Percentiles rank a stretch among this genome's conserved stretches.
Conservation (phyloP, 495 filamentous ascomycete genomes). For the Entonaema liquescens region DNA sequence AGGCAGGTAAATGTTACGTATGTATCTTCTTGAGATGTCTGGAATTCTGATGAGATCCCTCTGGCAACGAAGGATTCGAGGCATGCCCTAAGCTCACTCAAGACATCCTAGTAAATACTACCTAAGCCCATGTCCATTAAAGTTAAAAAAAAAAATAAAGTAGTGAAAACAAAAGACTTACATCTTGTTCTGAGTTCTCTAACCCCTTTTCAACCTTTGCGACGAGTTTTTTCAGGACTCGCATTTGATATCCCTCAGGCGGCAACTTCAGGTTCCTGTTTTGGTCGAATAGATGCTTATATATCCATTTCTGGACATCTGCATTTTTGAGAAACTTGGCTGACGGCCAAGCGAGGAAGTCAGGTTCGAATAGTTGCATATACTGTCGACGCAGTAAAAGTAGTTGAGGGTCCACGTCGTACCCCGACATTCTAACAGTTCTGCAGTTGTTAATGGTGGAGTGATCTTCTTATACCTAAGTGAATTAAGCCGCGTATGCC, state of each 20-base stretch:
- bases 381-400: slow-evolving; percentile 68
- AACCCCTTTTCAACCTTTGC: slow-evolving; percentile 68
- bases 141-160: slow-evolving; percentile 14
- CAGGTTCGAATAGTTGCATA: slow-evolving; percentile 64
- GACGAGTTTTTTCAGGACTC: slow-evolving; percentile 71
- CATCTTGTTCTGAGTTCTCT: slow-evolving; percentile 75
- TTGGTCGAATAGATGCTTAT: slow-evolving; percentile 66
- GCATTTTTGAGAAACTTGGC: slow-evolving; percentile 60
- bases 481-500: not conserved
- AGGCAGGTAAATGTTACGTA: slow-evolving; percentile 72
- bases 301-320: slow-evolving; percentile 67
- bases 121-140: not conserved
- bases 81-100: slow-evolving; percentile 67
- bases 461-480: not conserved
- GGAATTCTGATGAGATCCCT: slow-evolving; percentile 62
- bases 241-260: slow-evolving; percentile 68
- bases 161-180: slow-evolving; percentile 52
- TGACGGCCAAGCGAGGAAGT: slow-evolving; percentile 64
- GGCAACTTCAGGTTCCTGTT: slow-evolving; percentile 59
- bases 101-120: slow-evolving; percentile 69
- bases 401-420: slow-evolving; percentile 44
- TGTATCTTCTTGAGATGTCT: slow-evolving; percentile 68
- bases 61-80: slow-evolving; percentile 63
- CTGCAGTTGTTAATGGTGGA: not conserved
- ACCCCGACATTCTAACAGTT: slow-evolving; percentile 14